A percentile compares a stretch with the other conserved stretches of the same genome.
These are phyloP conservation scores for Colletotrichum agaves DNA, from an alignment of 2,329 filamentous ascomycete genomes.

Conservation along the genomic window DNA sequence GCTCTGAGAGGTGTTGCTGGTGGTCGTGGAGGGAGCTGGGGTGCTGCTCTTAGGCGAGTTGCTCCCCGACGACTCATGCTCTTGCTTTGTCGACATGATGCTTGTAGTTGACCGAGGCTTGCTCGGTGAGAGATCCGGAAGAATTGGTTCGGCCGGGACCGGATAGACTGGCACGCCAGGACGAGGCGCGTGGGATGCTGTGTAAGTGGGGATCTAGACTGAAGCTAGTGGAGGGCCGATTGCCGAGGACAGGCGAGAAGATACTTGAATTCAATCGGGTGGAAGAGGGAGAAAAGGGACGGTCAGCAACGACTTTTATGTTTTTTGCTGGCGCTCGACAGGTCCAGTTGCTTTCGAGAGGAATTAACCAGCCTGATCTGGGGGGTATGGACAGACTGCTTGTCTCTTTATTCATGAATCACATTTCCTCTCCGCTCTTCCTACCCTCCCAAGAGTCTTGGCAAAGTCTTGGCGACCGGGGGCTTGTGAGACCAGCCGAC, in stretches of 20 bases:
- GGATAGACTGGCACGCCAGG: constrained; percentile 3
- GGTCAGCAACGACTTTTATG: constrained; percentile 36
- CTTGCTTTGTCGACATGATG: constrained; percentile 41
- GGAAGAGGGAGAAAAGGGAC: constrained; percentile 12
- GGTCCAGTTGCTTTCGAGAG: constrained; percentile 19
- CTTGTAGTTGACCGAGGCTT: constrained; percentile 17
- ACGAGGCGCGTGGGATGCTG: constrained; percentile 14
- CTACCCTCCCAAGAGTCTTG: constrained; percentile 34
- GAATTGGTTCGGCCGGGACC: constrained; percentile 13
- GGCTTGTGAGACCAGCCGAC: constrained; percentile 18
- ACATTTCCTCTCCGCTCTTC: constrained; percentile 38
- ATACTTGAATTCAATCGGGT: constrained; percentile 14
- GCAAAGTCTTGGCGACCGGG: constrained; percentile 36
- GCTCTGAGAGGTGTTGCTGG: constrained; percentile 58
- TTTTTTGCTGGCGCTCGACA: constrained; percentile 26
- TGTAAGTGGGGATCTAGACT: constrained; percentile 26
- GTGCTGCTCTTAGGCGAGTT: constrained; percentile 64
- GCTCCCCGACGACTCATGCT: constrained; percentile 50
- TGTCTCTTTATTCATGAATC: constrained; percentile 37
- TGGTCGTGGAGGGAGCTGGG: constrained; percentile 61
- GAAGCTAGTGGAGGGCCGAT: constrained; percentile 19
- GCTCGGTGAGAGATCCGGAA: constrained; percentile 21
- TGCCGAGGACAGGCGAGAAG: constrained; percentile 26
- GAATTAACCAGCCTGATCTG: constrained; percentile 15
- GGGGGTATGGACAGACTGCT: constrained; percentile 33